Base-by-base conservation (phyloP, 164 flowering plant genomes). In the Vitis amurensis region DNA sequence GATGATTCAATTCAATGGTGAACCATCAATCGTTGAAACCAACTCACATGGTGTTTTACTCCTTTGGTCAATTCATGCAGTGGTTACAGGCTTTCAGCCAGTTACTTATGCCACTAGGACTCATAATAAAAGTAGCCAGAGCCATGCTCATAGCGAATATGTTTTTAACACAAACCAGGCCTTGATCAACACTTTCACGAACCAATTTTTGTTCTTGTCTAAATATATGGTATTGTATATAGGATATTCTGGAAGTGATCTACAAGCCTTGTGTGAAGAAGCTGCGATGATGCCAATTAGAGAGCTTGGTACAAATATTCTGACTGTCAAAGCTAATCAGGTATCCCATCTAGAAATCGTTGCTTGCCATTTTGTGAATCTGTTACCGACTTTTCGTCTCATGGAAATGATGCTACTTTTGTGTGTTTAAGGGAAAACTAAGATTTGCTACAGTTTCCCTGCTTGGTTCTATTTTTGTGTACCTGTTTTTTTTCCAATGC, bases 211-310 rank as follows among this genome's bases (percentile, higher is more conserved):
- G 8, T 29, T 49, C 44, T 51, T 49, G 8, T 63, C 15, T 37
- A 66, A 47, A 50, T 19, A 55, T 48, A 52, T 55, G 8, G 9
- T 27, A 16, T 63, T 64, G 12, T 72, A 15, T 64, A 47, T 57
- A 96, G 99, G 99, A 62, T 96, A 96, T 81, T 93, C 99, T 66
- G 99, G 99, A 62, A 96, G 99, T 65, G 99, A 96, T 81, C 77
- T 96, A 50, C 94, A 92, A 83, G 99, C 98, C 27, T 81, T 93
- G 78, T 96, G 99, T 76, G 97, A 91, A 85, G 99, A 92, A 82
- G 97, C 99, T 74, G 99, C 99, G 6, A 89, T 92, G 99, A 90
- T 91, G 94, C 99, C 99, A 64, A 93, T 96, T 51, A 86, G 99
- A 77, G 99, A 96, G 81, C 96, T 93, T 52, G 99, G 99, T 75